Base-by-base conservation (phyloP, 2,329 filamentous ascomycete species). In the Xylaria sp. region DNA sequence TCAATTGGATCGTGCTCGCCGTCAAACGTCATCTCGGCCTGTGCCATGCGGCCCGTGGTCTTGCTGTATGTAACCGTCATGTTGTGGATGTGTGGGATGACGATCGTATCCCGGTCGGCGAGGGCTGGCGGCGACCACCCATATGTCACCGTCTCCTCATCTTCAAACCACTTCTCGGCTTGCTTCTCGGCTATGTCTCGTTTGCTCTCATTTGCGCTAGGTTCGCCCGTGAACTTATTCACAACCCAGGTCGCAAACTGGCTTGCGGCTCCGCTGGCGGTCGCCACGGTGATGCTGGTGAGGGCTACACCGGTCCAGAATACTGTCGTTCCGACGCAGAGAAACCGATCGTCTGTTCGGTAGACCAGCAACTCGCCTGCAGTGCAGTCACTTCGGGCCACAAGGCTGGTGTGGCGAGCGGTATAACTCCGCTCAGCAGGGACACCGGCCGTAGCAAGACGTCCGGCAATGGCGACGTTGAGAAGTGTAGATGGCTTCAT, bases 51-150 rank as follows among this genome's bases (percentile, higher is more conserved):
- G 3, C 46, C 46, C n/a, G n/a, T 10, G 18, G 5, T 23, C 46
- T 48, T 48, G 46, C 46, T 48, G n/a, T 48, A 48, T 9, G 46
- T 20, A 7, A 8, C 46, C 8, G 46, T 48, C 46, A 48, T 48
- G n/a, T 48, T 48, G 46, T 48, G 46, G 46, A 48, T 48, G 46
- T 48, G 8, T n/a, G 46, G 46, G 46, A 48, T 48, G n/a, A 18
- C n/a, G n/a, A 18, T 4, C 18, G 20, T 23, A 10, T 48, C 46
- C n/a, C 46, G 46, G 9, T 23, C n/a, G 8, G n/a, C n/a, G 46
- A 23, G 5, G 8, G 18, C 12, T 7, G 46, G n/a, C 8, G 46
- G 46, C 46, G 7, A 0, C 46, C 46, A 48, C 18, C 46, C 46
- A 23, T 48, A 48, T 9, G 46, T 48, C 18, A 48, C 46, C 1